Evolutionary conservation across 179 eudicot species (phyloP), one percentile per base, ranked within the genome.

Genomic region (Beta macrorhiza): DNA sequence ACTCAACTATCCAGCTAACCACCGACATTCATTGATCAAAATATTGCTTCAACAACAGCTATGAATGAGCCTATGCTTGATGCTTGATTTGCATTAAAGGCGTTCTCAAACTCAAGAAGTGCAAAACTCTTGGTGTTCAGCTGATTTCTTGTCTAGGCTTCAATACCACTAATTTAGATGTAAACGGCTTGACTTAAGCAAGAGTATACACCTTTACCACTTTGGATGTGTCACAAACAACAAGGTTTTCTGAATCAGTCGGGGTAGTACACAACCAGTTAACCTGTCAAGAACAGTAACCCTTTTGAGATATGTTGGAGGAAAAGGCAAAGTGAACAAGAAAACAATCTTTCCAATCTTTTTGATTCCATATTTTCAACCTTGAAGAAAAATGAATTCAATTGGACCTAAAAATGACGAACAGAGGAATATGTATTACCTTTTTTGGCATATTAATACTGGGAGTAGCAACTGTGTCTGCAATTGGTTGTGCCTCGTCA

Each of bases 191-290:
- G 74, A 75, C 59, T 86, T 79, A 94, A 51, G 88, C 87, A 76
- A 93, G 75, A 2, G 89, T 92, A 77, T 89, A 96, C 82, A 93
- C 96, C 86, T 96, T 96, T 67, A 95, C 97, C 62, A 94, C 91
- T 88, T 91, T 91, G 72, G 99, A 93, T 29, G 98, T 91, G 80
- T 94, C 98, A 75, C 98, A 93, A 17, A 96, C 87, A 69, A 96
- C 84, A 77, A 96, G 91, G 84, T 96, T 93, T 77, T 93, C 95
- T 53, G 97, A 88, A 84, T 93, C 98, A 56, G 91, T 59, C 15
- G 99, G 90, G 69, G 95, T 90, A 51, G 97, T 91, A 87, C 99
- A 93, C 12, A 96, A 93, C 97, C 97, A 92, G 84, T 93, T 96
- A 49, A 96, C 96, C 99, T 94, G 91, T 57, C 77, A 80, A 67